These are phyloP conservation scores for Erigeron canadensis DNA, from an alignment of 129 eudicot genomes.

Conservation along the genomic window DNA sequence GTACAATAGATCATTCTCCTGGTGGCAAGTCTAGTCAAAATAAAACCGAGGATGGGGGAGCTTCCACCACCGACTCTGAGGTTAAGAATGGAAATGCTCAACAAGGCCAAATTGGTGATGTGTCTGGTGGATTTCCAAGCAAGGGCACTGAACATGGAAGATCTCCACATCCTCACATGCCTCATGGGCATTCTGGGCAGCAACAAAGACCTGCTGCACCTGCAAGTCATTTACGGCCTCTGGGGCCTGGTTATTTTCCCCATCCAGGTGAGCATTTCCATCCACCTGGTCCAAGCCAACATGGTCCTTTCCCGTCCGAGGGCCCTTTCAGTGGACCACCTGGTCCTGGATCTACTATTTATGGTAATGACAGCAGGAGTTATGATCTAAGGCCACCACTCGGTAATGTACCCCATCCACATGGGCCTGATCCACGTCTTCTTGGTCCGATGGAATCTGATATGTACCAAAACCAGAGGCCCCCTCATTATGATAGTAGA, in stretches of 20 bases:
- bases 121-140: constrained; percentile 34
- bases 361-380: constrained; percentile 36
- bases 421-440: constrained; percentile 38
- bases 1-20: constrained; percentile 23
- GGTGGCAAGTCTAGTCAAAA: constrained; percentile 22
- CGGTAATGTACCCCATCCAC: constrained; percentile 28
- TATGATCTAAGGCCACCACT: constrained; percentile 46
- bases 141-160: constrained; percentile 28
- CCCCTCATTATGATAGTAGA: constrained; percentile 41
- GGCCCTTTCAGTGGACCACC: constrained; percentile 29
- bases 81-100: constrained; percentile 22
- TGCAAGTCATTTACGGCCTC: constrained; percentile 42
- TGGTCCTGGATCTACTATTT: constrained; percentile 33
- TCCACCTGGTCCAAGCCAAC: constrained; percentile 36
- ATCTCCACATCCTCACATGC: constrained; percentile 33
- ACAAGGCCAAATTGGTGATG: constrained; percentile 27
- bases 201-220: constrained; percentile 43
- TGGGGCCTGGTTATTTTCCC: constrained; percentile 50
- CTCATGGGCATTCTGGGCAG: constrained; percentile 40
- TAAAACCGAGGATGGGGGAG: constrained; percentile 20
- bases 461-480: constrained; percentile 46
- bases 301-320: constrained; percentile 34
- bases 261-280: constrained; percentile 49
- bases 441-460: constrained; percentile 46
- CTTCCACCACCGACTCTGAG: constrained; percentile 21